Evolutionary conservation across 371 early-diverging fungal species (phyloP), one percentile per base, ranked within the genome.

Genomic region (Chytridium lagenaria): DNA sequence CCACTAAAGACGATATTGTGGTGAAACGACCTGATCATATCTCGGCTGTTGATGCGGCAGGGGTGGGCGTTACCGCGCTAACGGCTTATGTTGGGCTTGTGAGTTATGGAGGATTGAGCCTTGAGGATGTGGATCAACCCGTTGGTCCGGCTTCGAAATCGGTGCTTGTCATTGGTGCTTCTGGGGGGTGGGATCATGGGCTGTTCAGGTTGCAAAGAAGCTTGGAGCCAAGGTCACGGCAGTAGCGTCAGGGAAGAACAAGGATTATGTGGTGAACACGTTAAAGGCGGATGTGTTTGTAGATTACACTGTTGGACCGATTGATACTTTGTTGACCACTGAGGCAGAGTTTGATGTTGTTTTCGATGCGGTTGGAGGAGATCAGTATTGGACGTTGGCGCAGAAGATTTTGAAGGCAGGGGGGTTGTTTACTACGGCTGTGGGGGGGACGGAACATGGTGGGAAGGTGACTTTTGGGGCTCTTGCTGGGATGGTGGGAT

Each of bases 221-320:
- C 39, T 71, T 0, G 80, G 83, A 2, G 89, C 89, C 0, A 59
- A 82, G 23, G 91, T 90, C 0, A 84, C 86, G 0, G 92, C 83
- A n/a, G 76, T 78, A 10, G 73, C 71, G 22, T 73, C 70, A 7
- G 71, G 61, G 2, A 59, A 34, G 26, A 75, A 75, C 65, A 68
- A 67, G 19, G 83, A 84, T 34, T 75, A 86, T 30, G 57, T 71
- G 16, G 88, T 89, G 22, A 76, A 77, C 50, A 57, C 69, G 0
- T 72, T 91, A 10, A 90, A 90, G n/a, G 90, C 90, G 0, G 91
- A 90, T 44, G 69, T 76, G 19, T 81, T 89, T 1, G 77, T 92
- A 5, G 86, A 90, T 68, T 90, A 92, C 76, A 86, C 72, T 0
- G 69, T 39, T 16, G 31, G 22, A 28, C 59, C 71, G 7, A 19